Conservation (phyloP, 2,329 filamentous ascomycete genomes). For the Ilyonectria mors-panacis region DNA sequence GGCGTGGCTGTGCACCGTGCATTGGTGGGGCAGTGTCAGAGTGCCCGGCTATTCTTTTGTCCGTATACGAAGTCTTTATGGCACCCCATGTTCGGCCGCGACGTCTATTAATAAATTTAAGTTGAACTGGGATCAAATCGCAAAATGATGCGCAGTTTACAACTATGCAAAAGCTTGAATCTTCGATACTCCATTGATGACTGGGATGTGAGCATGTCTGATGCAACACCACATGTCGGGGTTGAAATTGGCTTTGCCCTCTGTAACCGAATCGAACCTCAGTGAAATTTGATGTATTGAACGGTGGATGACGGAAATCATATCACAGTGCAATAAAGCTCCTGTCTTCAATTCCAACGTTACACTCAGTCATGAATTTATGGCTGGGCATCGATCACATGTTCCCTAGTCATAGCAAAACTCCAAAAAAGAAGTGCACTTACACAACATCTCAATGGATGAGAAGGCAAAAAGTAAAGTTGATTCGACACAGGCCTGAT, state of each 20-base stretch:
- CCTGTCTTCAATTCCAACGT: neutral
- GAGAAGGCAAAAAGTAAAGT: neutral
- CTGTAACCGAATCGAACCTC: neutral
- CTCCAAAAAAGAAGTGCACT: neutral
- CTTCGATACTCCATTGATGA: neutral
- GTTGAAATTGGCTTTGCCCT: neutral
- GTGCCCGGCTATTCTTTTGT: conserved; percentile 32
- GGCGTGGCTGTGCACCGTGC: conserved; percentile 40
- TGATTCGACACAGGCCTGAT: conserved; percentile 23
- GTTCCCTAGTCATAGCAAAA: neutral
- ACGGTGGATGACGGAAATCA: neutral
- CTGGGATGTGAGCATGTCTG: neutral
- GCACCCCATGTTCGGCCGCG: neutral
- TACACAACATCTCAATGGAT: neutral
- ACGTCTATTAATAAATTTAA: neutral
- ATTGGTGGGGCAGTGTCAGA: conserved; percentile 26
- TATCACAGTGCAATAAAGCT: neutral
- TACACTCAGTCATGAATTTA: neutral
- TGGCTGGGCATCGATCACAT: neutral
- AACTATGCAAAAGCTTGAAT: neutral
- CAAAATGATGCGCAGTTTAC: neutral
- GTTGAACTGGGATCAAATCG: neutral
- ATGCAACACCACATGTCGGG: neutral
- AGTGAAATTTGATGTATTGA: neutral
- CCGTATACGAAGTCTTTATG: conserved; percentile 10